A percentile compares a stretch with the other conserved stretches of the same genome.
Evolutionary conservation across 371 early-diverging fungal genomes (phyloP).

Genomic region (Syncephalastrum monosporum): DNA sequence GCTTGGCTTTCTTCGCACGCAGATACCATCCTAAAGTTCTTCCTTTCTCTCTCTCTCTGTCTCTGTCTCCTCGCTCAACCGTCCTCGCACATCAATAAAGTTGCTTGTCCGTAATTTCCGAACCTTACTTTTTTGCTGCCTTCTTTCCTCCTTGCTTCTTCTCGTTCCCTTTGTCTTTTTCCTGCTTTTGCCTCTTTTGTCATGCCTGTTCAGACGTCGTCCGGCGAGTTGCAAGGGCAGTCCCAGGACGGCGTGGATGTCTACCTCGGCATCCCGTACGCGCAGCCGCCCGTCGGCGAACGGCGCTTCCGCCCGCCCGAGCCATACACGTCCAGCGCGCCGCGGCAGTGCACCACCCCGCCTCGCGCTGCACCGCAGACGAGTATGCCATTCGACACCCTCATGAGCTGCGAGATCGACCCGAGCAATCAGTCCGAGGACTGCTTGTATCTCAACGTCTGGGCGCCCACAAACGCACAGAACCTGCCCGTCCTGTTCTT

Average conservation of each 20-base stretch:
- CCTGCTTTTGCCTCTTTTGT: neutral
- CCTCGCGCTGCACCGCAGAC: constrained; percentile 33
- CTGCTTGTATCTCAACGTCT: constrained; percentile 37
- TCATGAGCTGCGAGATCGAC: constrained; percentile 30
- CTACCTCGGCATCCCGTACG: constrained; percentile 40
- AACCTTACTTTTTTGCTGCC: neutral
- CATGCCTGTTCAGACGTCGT: constrained; percentile 13
- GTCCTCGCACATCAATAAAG: neutral
- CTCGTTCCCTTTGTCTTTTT: neutral
- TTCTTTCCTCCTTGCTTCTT: constrained; percentile 2
- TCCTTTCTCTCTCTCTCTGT: too few species aligned
- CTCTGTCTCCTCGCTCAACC: too few species aligned
- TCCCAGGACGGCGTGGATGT: constrained; percentile 23
- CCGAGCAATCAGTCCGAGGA: constrained; percentile 35
- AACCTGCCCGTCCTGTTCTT: constrained; percentile 36
- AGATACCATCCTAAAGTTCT: constrained; percentile 11
- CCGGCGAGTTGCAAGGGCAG: constrained; percentile 32
- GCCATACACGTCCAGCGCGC: constrained; percentile 14
- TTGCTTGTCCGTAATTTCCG: neutral
- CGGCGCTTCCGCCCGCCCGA: constrained; percentile 35
- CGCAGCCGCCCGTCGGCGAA: constrained; percentile 26
- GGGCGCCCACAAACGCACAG: constrained; percentile 23
- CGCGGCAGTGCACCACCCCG: constrained; percentile 19
- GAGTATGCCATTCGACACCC: constrained; percentile 38
- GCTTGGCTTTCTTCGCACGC: constrained; percentile 51